Base-by-base conservation (phyloP, 164 flowering plant species). In the Macadamia integrifolia region DNA sequence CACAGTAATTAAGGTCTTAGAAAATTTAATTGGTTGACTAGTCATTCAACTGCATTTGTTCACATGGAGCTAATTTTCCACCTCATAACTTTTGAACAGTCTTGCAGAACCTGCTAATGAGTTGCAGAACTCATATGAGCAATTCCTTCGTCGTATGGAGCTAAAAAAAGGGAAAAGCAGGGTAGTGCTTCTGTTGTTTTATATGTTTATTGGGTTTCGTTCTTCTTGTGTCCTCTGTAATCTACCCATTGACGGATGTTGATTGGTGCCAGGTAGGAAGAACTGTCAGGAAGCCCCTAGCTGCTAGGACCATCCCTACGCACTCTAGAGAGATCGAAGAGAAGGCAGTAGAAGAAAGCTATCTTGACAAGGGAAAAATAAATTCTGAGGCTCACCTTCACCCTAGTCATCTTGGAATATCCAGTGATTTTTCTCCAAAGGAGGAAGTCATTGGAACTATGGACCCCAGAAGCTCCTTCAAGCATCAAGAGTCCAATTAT, bases 21-120 rank as follows among this genome's bases (percentile, higher is more conserved):
- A 2, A 35, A 35, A 2, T 35, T 35, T 35, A 35, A 35, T 35
- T 35, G 40, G 5, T 35, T 35, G 40, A 2, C 3, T 35, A 35
- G 40, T 35, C 40, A 35, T 35, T 35, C 40, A 35, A 35, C 40
- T 35, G 40, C 40, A 35, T 35, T 35, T 35, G 40, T 35, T 35
- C 40, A 35, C 3, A 35, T 35, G 5, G 5, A 31, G 29, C 6
- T n/a, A 8, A 53, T 57, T 70, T 6, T 43, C 53, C 42, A 48
- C 13, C 57, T 70, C 14, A 43, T 14, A 52, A 55, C 31, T 52
- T 23, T 60, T 76, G 55, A 71, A 60, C 84, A 94, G 99, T 70
- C 89, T 88, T 75, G 97, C 99, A 56, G 95, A 92, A 78, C 97
- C 99, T 31, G 56, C 77, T 13, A 88, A 78, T 69, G 89, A 88